Conservation (phyloP, 169 alveolate species). For the Besnoitia besnoiti region DNA sequence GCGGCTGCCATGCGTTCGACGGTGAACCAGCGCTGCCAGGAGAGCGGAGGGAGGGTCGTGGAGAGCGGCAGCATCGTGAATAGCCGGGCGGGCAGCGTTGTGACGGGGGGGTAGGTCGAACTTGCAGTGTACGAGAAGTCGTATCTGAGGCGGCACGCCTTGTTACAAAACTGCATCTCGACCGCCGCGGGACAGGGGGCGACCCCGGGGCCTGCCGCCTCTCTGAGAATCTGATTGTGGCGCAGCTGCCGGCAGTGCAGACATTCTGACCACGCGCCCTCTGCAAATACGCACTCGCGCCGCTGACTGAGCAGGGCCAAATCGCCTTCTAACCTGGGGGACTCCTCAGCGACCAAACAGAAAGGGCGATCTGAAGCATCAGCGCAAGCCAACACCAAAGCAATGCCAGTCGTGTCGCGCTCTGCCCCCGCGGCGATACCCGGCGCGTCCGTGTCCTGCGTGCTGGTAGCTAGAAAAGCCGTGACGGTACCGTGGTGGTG, state of each 20-base stretch:
- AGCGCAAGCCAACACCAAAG: too few relatives aligned
- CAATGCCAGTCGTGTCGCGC: too few relatives aligned
- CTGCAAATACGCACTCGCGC: background rate
- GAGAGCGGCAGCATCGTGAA: background rate
- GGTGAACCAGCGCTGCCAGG: conserved; percentile 35
- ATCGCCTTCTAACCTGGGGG: too few relatives aligned
- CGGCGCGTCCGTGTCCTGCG: too few relatives aligned
- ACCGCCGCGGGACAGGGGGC: conserved; percentile 9
- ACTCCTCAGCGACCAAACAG: too few relatives aligned
- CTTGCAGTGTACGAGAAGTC: conserved; percentile 13
- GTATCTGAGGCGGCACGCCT: conserved; percentile 7
- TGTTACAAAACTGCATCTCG: conserved; percentile 19
- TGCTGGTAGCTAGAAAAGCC: too few relatives aligned
- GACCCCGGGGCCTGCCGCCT: conserved; percentile 33
- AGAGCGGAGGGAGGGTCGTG: background rate
- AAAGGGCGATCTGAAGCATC: conserved; percentile 3
- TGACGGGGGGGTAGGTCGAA: conserved; percentile 25
- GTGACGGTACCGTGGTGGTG: too few relatives aligned
- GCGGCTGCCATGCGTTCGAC: background rate
- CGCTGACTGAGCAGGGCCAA: background rate
- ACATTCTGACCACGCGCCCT: conserved; percentile 4
- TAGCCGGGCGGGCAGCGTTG: background rate
- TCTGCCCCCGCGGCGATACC: too few relatives aligned
- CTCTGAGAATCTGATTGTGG: background rate
- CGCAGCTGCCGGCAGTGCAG: conserved; percentile 36